Conservation (phyloP, 1,284 basidiomycete genomes). For the Dichomitus squalens region DNA sequence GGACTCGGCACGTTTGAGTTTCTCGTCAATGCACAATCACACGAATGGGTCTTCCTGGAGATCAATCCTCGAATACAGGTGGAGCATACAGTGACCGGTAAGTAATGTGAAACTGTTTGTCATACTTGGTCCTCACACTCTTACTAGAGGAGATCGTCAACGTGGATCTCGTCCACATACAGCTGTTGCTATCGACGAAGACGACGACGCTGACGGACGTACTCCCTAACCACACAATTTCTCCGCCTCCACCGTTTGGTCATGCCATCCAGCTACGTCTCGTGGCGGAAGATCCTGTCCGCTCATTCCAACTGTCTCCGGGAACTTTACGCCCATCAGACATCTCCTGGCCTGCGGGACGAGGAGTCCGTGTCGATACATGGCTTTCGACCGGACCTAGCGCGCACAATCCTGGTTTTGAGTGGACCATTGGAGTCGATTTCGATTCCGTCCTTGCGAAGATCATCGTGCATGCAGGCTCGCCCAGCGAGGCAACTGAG, state of each 20-base stretch:
- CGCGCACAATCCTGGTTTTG: neutral
- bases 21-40: constrained; percentile 11
- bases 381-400: constrained; percentile 33
- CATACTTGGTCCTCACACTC: neutral
- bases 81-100: constrained; percentile 43
- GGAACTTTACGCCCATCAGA: constrained; percentile 33
- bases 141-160: constrained; percentile 40
- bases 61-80: constrained; percentile 23
- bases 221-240: constrained; percentile 17
- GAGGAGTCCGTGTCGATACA: constrained; percentile 42
- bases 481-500: constrained; percentile 36
- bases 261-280: constrained; percentile 42
- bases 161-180: constrained; percentile 40
- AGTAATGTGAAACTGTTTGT: neutral
- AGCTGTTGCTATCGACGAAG: constrained; percentile 37
- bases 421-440: constrained; percentile 39
- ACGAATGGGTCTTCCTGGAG: constrained; percentile 22
- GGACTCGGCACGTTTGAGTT: constrained; percentile 23
- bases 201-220: constrained; percentile 6
- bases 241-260: constrained; percentile 20
- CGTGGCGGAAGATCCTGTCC: constrained; percentile 41
- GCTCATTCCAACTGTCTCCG: constrained; percentile 37
- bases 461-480: constrained; percentile 36
- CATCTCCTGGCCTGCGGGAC: constrained; percentile 40
- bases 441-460: constrained; percentile 46